Evolutionary conservation across 176 grass and related monocot species (phyloP).

Genomic region (Rhynchospora pubera): DNA sequence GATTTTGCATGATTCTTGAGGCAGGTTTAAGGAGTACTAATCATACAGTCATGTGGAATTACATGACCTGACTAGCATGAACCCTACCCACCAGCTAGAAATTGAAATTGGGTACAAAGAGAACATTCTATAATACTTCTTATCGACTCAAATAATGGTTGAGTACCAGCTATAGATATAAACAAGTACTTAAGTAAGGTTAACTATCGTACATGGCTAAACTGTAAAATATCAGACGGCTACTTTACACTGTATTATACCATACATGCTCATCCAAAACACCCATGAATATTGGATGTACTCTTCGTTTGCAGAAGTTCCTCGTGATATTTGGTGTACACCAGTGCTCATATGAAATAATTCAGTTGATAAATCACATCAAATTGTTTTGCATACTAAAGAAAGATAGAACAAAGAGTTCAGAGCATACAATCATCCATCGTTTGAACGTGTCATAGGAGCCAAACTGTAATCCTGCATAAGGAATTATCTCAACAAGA

Average conservation of each 20-base stretch:
- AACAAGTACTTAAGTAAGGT: not conserved
- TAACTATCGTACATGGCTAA: too few species aligned
- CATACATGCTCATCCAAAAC: too few species aligned
- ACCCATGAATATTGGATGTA: not conserved
- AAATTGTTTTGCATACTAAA: not conserved
- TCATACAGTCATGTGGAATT: not conserved
- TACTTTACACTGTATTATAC: too few species aligned
- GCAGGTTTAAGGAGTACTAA: not conserved
- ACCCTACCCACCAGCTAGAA: not conserved
- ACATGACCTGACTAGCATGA: not conserved
- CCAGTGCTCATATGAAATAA: not conserved
- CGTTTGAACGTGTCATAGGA: slow-evolving; percentile 95
- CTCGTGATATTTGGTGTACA: not conserved
- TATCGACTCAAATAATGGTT: not conserved
- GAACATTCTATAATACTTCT: not conserved
- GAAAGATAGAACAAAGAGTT: not conserved
- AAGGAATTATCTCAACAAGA: slow-evolving; percentile 93
- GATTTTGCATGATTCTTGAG: not conserved
- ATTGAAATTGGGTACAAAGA: not conserved
- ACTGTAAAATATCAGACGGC: not conserved
- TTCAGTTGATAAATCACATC: not conserved
- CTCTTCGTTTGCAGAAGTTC: not conserved
- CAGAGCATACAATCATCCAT: slow-evolving; percentile 72
- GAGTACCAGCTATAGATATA: not conserved
- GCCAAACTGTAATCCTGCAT: slow-evolving; percentile 91